A percentile compares a stretch with the other conserved stretches of the same genome.
Evolutionary conservation across 2,329 filamentous ascomycete species (phyloP).

Genomic region (Exophiala oligosperma): DNA sequence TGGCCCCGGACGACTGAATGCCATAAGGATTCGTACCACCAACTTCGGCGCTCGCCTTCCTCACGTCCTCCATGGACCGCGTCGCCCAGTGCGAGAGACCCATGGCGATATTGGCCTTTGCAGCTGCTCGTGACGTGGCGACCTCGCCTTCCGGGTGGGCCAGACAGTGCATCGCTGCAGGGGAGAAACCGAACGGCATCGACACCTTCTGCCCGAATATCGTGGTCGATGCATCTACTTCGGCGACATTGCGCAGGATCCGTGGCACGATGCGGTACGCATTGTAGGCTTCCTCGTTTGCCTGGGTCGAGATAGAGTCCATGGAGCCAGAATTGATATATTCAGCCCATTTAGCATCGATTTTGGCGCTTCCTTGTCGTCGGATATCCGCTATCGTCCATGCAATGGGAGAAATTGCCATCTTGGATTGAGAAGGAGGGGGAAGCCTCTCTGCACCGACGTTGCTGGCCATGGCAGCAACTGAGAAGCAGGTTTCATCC

Average conservation of each 20-base stretch:
- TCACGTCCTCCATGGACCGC: constrained; percentile 47
- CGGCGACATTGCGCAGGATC: constrained; percentile 41
- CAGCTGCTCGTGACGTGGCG: constrained; percentile 50
- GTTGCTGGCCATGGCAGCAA: too few relatives aligned
- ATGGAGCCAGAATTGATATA: not conserved
- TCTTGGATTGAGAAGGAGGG: too few relatives aligned
- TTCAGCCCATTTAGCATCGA: not conserved
- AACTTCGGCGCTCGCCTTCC: constrained; percentile 16
- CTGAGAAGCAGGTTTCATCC: too few relatives aligned
- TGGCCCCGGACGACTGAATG: not conserved
- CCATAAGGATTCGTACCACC: not conserved
- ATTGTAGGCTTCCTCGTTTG: not conserved
- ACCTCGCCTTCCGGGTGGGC: constrained; percentile 47
- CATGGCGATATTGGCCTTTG: constrained; percentile 46
- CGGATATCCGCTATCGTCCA: too few relatives aligned
- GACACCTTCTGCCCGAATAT: constrained; percentile 36
- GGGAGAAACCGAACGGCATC: constrained; percentile 44
- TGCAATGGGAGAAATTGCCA: too few relatives aligned
- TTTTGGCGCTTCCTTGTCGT: too few relatives aligned
- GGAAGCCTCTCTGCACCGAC: too few relatives aligned
- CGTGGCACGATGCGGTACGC: constrained; percentile 42
- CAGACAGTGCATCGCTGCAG: constrained; percentile 37
- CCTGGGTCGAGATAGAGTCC: not conserved
- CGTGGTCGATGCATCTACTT: constrained; percentile 37
- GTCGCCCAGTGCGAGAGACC: constrained; percentile 51